Evolutionary conservation across 1,139 yeast species (phyloP), one percentile per base, ranked within the genome.

Genomic region (Yamadazyma kanchanaburiensis): DNA sequence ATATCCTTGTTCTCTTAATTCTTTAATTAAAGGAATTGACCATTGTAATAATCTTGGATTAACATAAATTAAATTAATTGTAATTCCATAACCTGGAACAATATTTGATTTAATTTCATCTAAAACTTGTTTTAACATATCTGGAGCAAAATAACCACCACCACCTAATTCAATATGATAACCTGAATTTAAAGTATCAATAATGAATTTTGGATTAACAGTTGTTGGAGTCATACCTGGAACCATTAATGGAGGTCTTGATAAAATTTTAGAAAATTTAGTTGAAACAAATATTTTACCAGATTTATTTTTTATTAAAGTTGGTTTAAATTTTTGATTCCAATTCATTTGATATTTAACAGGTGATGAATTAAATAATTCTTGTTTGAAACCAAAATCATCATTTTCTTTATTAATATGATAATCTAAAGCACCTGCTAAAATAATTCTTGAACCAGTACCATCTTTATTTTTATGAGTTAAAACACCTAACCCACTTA

Each of bases 151-250:
- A 64, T 91, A 91, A 55, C 97, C 99, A 70, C 99, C 99, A 60
- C 98, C 98, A 31, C 95, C 98, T 51, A 91, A 73, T 69, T 91
- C 99, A 54, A 91, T 87, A 55, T 88, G 95, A 68, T 89, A 91
- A 39, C 99, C 99, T 33, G 97, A 88, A 55, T 89, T 89, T 53
- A 88, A 74, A 21, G 96, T 80, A 23, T 95, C 95, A 41, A 95
- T 81, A 34, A 91, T 91, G 53, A 91, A 88, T 40, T 86, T 91
- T 28, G 98, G 91, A 46, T 87, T 82, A 34, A 89, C 96, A 16
- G 98, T 91, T 28, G 95, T 80, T 53, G 99, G 99, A 24, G 98
- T 91, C 99, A 91, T 91, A 69, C 98, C 99, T 28, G 98, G 96
- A 46, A 91, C 94, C 83, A 94, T 83, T 46, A 91, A 69, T 40